Conservation (phyloP, 2,329 filamentous ascomycete species). For the Diplodia seriata region DNA sequence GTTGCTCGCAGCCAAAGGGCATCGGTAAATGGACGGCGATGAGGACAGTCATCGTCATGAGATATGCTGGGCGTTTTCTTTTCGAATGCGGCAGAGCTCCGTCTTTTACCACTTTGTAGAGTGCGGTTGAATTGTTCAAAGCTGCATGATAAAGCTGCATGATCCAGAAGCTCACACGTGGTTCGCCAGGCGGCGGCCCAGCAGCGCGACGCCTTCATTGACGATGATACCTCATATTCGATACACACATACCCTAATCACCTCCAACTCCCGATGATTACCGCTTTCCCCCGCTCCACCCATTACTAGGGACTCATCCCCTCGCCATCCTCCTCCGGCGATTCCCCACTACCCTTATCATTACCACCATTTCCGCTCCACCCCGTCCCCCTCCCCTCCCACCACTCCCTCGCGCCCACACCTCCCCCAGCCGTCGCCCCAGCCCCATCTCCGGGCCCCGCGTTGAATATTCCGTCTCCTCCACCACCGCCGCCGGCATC, state of each 20-base stretch:
- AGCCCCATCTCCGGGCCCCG: not conserved
- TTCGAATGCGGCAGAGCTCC: too few species aligned
- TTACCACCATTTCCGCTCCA: not conserved
- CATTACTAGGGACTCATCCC: not conserved
- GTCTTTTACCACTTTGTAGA: too few species aligned
- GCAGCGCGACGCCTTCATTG: not conserved
- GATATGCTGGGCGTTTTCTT: too few species aligned
- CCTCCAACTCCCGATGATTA: not conserved
- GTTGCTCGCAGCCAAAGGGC: not conserved
- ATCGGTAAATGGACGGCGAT: too few species aligned
- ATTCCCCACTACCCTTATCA: not conserved
- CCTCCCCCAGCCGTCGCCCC: not conserved
- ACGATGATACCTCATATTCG: not conserved
- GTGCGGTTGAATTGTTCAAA: too few species aligned
- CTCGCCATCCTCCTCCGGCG: not conserved
- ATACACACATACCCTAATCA: not conserved
- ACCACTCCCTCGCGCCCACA: constrained; percentile 13
- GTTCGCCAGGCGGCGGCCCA: not conserved
- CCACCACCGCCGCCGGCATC: not conserved
- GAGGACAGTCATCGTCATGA: too few species aligned
- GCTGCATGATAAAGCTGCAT: too few species aligned
- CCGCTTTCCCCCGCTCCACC: not conserved
- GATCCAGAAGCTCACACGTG: not conserved
- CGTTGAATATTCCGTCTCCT: not conserved
- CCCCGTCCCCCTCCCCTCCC: constrained; percentile 9